Evolutionary conservation across 345 rosid species (phyloP).

Genomic region (Clarkia xantiana): DNA sequence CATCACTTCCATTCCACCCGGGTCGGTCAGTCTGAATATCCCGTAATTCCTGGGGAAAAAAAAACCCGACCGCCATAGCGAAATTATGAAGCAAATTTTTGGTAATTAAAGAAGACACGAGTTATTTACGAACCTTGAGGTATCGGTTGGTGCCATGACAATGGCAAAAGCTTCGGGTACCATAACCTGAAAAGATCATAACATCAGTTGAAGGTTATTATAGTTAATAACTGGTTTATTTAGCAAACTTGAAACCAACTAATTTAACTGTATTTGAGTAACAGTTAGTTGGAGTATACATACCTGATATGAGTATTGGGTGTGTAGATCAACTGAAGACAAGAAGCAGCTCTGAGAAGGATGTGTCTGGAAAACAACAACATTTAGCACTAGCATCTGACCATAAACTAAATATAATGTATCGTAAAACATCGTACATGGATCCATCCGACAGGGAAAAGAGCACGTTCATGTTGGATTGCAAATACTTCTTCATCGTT

Average conservation of each 20-base stretch:
- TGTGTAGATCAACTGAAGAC: conserved; percentile 88
- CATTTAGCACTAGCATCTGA: background rate
- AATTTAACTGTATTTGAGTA: background rate
- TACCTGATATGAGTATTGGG: conserved; percentile 83
- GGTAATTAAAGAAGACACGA: background rate
- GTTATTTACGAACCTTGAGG: conserved; percentile 34
- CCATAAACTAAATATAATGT: no score
- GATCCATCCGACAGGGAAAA: conserved; percentile 80
- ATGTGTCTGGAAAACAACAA: conserved; percentile 56
- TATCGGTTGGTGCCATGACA: conserved; percentile 84
- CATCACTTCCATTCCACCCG: conserved; percentile 61
- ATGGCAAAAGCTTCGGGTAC: conserved; percentile 86
- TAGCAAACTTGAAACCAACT: background rate
- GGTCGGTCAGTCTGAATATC: conserved; percentile 58
- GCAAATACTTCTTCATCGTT: conserved; percentile 76
- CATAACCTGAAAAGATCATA: conserved; percentile 38
- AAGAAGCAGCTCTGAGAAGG: conserved; percentile 91
- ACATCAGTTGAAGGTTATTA: background rate
- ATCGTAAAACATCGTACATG: conserved; percentile 34
- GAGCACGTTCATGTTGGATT: conserved; percentile 61
- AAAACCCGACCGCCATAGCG: no score
- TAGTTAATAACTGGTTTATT: background rate
- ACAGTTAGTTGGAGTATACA: conserved; percentile 1
- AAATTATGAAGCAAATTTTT: no score
- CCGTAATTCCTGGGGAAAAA: conserved; percentile 38